phyloP scores from a whole-genome alignment of 2,329 filamentous ascomycete species.

The Colletotrichum karsti region DNA sequence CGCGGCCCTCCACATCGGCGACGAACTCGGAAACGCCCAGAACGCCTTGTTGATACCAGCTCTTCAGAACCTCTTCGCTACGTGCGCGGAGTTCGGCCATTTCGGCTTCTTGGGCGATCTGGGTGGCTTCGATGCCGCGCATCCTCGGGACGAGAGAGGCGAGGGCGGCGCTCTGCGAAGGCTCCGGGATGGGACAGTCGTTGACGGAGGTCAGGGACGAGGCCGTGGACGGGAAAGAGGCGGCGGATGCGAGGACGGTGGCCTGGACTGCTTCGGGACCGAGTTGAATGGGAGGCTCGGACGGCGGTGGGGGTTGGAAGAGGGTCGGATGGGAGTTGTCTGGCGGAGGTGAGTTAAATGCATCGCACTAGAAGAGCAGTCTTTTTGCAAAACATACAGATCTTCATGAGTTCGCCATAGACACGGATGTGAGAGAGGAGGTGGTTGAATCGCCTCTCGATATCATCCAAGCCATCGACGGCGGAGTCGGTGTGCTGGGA shows the following conservation, averaged over 20 bases:
- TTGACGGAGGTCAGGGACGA: conserved; percentile 66
- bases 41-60: conserved; percentile 80
- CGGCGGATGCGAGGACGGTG: conserved; percentile 64
- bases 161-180: conserved; percentile 62
- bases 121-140: conserved; percentile 66
- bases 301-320: conserved; percentile 57
- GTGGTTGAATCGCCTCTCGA: conserved; percentile 62
- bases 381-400: conserved; percentile 54
- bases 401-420: conserved; percentile 67
- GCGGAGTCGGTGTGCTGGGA: conserved; percentile 49
- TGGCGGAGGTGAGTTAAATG: conserved; percentile 34
- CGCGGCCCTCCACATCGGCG: conserved; percentile 74
- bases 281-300: conserved; percentile 60
- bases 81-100: conserved; percentile 69
- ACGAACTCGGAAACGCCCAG: conserved; percentile 74
- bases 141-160: conserved; percentile 69
- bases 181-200: conserved; percentile 65
- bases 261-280: conserved; percentile 59
- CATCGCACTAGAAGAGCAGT: background rate
- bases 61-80: conserved; percentile 69
- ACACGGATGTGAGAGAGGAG: conserved; percentile 61
- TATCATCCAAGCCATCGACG: conserved; percentile 53
- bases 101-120: conserved; percentile 68
- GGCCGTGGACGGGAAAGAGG: conserved; percentile 62
- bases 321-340: conserved; percentile 63